phyloP scores from a whole-genome alignment of 768 basidiomycete genomes.

The Galerina marginata region DNA sequence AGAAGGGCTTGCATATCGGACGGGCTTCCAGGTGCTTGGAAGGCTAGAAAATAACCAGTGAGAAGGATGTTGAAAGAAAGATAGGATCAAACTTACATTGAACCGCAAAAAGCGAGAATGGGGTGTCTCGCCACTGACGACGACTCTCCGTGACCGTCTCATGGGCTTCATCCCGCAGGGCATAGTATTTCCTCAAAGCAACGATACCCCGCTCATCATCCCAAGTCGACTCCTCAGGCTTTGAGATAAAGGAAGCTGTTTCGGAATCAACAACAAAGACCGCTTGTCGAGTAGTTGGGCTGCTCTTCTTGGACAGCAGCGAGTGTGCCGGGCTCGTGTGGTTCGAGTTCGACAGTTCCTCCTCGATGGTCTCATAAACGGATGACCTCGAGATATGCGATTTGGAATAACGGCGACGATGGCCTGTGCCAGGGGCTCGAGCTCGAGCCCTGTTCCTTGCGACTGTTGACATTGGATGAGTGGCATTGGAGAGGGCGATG shows the following conservation, averaged over 20 bases:
- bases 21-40: constrained; percentile 69
- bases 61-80: not conserved
- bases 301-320: constrained; percentile 31
- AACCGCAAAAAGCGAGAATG: constrained; percentile 70
- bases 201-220: constrained; percentile 73
- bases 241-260: constrained; percentile 49
- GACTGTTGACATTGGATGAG: constrained; percentile 52
- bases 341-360: constrained; percentile 55
- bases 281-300: constrained; percentile 43
- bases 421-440: constrained; percentile 66
- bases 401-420: constrained; percentile 72
- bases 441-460: constrained; percentile 50
- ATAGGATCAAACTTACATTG: constrained; percentile 61
- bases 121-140: constrained; percentile 69
- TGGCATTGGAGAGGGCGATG: constrained; percentile 56
- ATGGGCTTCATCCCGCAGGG: constrained; percentile 71
- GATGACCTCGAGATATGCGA: constrained; percentile 68
- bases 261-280: constrained; percentile 67
- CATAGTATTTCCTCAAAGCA: constrained; percentile 69
- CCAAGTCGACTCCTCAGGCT: constrained; percentile 53
- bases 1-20: constrained; percentile 75
- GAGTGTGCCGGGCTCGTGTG: constrained; percentile 17
- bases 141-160: constrained; percentile 71
- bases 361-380: constrained; percentile 81
- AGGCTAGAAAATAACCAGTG: constrained; percentile 49